Conservation (phyloP, 2,329 filamentous ascomycete genomes). For the Juglanconis oblonga region DNA sequence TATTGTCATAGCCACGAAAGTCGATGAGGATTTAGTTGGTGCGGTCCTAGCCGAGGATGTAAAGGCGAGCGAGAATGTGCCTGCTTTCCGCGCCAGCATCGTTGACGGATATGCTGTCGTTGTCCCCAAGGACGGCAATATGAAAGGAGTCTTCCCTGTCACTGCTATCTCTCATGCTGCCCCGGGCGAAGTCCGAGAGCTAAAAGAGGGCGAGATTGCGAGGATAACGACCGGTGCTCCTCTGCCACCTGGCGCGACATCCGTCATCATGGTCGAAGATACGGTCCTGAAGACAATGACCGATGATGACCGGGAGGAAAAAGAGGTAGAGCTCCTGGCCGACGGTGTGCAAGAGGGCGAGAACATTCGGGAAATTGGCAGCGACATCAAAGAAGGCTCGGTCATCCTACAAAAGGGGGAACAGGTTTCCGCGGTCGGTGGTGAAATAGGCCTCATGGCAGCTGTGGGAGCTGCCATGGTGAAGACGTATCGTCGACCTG, state of each 20-base stretch:
- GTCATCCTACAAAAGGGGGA: conserved; percentile 74
- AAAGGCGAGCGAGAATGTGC: conserved; percentile 75
- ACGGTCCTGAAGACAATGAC: conserved; percentile 74
- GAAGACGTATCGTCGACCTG: conserved; percentile 69
- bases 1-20: conserved; percentile 52
- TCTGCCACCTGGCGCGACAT: conserved; percentile 80
- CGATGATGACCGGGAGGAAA: conserved; percentile 79
- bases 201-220: conserved; percentile 74
- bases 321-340: conserved; percentile 81
- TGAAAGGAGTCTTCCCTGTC: conserved; percentile 82
- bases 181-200: conserved; percentile 60
- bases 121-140: conserved; percentile 57
- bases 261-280: conserved; percentile 97
- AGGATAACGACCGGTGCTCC: conserved; percentile 95
- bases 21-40: conserved; percentile 67
- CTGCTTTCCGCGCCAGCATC: conserved; percentile 91
- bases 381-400: conserved; percentile 71
- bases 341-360: conserved; percentile 72
- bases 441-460: conserved; percentile 86
- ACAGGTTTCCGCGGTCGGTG: conserved; percentile 80
- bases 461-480: conserved; percentile 75
- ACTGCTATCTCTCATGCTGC: conserved; percentile 83
- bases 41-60: conserved; percentile 82
- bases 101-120: conserved; percentile 94
- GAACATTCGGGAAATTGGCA: conserved; percentile 88